Base-by-base conservation (phyloP, 2,329 filamentous ascomycete species). In the Celoporthe dispersa region DNA sequence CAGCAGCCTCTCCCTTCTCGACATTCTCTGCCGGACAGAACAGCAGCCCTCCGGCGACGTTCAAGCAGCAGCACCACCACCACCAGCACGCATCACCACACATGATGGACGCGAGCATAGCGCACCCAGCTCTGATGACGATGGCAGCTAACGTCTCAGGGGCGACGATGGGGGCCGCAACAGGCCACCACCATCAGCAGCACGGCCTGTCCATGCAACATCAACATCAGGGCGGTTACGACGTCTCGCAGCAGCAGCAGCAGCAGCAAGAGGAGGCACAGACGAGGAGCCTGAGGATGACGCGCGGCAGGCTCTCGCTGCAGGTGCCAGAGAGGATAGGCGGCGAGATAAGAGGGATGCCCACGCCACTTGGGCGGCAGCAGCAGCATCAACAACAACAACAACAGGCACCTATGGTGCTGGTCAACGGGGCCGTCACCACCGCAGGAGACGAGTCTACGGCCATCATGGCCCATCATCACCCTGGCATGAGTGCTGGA, bases 21-120 rank as follows among this genome's bases (percentile, higher is more conserved):
- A 91, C 91, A 0, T 92, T 92, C 73, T 90, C 91, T 14, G 75
- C 79, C 14, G 37, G 53, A 3, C 88, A 87, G 19, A 89, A 88
- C 55, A 72, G 86, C 87, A 39, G 79, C 79, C 60, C 63, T 22
- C 63, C 63, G 19, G 2, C 63, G 12, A 41, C 63, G 28, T 65
- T 37, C 63, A 65, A 41, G 31, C 55, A 64, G 62, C 41, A 39
- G 2, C 64, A 64, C n/a, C 66, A 66, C 7, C 70, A 41, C 2
- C 65, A 64, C 19, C 67, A 66, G 19, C 70, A 69, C 25, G 33
- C 39, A 28, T 71, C 70, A 12, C 67, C 67, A 12, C 61, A 67
- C 16, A 61, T 69, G 41, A 64, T 59, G 33, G 37, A 41, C 41
- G 33, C 53, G 25, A 62, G 35, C 39, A 55, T 64, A 12, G 25